Evolutionary conservation across 441 rosid genomes (phyloP).

Genomic region (Populus hybrid): DNA sequence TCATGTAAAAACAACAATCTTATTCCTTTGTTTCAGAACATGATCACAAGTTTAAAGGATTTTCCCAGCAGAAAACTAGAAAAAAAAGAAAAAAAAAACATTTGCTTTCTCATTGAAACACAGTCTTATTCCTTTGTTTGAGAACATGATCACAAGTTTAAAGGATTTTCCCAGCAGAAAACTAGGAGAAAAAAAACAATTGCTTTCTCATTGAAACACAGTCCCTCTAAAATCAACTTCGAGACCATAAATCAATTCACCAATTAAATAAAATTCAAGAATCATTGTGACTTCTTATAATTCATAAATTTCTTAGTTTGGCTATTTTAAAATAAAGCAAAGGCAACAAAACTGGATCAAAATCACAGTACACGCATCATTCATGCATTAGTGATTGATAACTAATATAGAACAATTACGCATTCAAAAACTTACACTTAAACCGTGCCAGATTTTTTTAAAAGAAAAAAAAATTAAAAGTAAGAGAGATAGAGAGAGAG

Average conservation of each 20-base stretch:
- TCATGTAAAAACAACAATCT: background rate
- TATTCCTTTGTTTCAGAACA: background rate
- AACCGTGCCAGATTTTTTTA: background rate
- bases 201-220: background rate
- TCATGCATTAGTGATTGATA: background rate
- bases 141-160: background rate
- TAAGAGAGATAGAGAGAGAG: background rate
- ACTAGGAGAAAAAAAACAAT: background rate
- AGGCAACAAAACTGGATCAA: background rate
- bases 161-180: background rate
- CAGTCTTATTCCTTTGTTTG: background rate
- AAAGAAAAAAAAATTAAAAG: background rate
- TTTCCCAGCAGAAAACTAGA: background rate
- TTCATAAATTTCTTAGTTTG: background rate
- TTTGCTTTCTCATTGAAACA: background rate
- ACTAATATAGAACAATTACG: background rate
- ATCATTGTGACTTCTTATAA: background rate
- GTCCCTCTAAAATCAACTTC: background rate
- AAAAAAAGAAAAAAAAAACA: too few species aligned
- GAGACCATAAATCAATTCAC: background rate
- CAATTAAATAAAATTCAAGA: too few species aligned
- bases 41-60: background rate
- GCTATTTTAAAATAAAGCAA: background rate
- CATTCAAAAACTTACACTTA: background rate
- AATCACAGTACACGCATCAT: background rate